A percentile compares a stretch with the other conserved stretches of the same genome.
Conservation (phyloP, 176 grass and related monocot genomes). For the Paspalum vaginatum region DNA sequence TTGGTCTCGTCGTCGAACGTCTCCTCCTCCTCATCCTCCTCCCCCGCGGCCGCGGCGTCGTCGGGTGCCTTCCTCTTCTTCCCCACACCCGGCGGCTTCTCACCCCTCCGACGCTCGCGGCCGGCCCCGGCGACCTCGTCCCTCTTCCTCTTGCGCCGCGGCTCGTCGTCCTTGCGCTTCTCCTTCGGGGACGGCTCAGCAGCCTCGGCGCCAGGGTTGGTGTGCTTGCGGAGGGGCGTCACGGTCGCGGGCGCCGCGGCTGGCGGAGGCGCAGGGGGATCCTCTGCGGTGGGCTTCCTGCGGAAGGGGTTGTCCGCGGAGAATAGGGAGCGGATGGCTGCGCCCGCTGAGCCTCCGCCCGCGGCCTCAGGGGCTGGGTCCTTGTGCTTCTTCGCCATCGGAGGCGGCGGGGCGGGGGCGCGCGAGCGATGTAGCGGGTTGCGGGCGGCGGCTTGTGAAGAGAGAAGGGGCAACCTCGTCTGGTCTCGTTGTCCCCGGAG, state of each 20-base stretch:
- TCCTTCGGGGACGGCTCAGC: slow-evolving; percentile 32
- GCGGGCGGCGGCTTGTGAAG: slow-evolving; percentile 21
- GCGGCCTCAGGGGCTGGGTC: slow-evolving; percentile 26
- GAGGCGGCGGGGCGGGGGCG: not conserved
- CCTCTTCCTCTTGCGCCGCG: slow-evolving; percentile 51
- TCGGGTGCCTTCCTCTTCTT: slow-evolving; percentile 79
- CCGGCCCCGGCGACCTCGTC: slow-evolving; percentile 48
- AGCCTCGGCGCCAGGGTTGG: not conserved
- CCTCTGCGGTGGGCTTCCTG: slow-evolving; percentile 40
- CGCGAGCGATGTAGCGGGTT: not conserved
- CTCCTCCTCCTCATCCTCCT: slow-evolving; percentile 48
- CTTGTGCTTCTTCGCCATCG: slow-evolving; percentile 62
- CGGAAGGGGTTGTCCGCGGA: slow-evolving; percentile 68
- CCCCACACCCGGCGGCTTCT: slow-evolving; percentile 42
- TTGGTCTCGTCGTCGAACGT: slow-evolving; percentile 86
- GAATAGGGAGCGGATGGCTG: slow-evolving; percentile 57
- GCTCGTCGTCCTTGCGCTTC: slow-evolving; percentile 27
- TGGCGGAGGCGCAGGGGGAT: not conserved
- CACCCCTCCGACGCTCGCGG: slow-evolving; percentile 22
- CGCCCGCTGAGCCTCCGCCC: slow-evolving; percentile 5
- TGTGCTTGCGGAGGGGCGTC: slow-evolving; percentile 9
- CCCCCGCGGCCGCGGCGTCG: slow-evolving; percentile 27
- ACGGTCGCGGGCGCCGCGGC: no score
- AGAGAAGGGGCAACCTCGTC: not conserved
- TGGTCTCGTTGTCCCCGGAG: no score